Evolutionary conservation across 2,329 filamentous ascomycete genomes (phyloP), one percentile per base, ranked within the genome.

Genomic region (Epichloe aotearoae): DNA sequence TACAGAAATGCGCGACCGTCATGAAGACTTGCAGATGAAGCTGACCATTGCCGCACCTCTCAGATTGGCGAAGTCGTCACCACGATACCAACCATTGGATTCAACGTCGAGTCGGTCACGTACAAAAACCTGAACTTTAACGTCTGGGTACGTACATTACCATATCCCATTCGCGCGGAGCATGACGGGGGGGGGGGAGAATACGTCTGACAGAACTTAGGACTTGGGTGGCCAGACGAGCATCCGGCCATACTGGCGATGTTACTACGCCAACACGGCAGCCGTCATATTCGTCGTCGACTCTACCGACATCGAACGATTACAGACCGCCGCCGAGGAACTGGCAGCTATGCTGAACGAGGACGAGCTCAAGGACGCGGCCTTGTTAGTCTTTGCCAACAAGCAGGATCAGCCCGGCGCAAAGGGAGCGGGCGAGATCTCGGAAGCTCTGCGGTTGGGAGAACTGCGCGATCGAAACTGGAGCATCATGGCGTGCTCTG

Each of bases 101-200:
- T 98, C 77, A 98, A 98, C 68, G 93, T 98, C 61, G 93, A 98
- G 72, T 95, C 89, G 20, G 93, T 98, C 57, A 93, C 89, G 61
- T 98, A 98, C 76, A 91, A 91, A 69, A 97, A 96, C 67, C 79
- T 98, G 55, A 95, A 96, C 69, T 95, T 98, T 69, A 97, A 97
- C 65, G 93, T 98, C 63, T 98, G 93, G 93, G 85, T 88, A 83
- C 51, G 82, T 64, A 23, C 4, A 34, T 41, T 48, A 10, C 7
- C 19, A 12, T 30, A n/a, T 7, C 23, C 23, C 23, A 26, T 26
- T 10, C 30, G 23, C 42, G 30, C 15, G n/a, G 11, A 17, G 15
- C n/a, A 4, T 7, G 8, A 30, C 12, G 14, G 12, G n/a, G 10
- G n/a, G 5, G 23, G 20, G 20, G 20, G 20, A 5, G 23, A 3